phyloP scores from a whole-genome alignment of 2,329 filamentous ascomycete genomes.

The Nemania sp. region DNA sequence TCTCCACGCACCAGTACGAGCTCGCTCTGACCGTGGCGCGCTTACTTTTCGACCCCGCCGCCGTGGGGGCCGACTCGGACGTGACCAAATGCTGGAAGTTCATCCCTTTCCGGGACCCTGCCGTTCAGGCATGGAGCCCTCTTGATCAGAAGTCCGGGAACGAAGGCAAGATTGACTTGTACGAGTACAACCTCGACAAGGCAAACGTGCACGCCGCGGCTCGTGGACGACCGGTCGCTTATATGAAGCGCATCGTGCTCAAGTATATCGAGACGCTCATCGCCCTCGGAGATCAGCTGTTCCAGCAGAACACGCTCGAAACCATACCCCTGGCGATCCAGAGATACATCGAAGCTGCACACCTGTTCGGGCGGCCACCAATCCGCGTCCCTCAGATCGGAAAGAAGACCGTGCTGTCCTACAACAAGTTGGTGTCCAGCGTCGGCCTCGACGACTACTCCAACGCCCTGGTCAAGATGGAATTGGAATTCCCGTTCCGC shows the following conservation, averaged over 20 bases:
- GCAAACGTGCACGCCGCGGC: conserved; percentile 8
- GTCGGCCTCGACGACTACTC: not conserved
- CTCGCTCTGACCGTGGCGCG: conserved; percentile 4
- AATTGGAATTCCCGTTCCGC: conserved; percentile 11
- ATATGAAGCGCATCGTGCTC: conserved; percentile 12
- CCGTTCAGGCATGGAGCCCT: not conserved
- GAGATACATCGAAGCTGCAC: conserved; percentile 12
- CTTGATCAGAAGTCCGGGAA: not conserved
- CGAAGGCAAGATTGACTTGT: not conserved
- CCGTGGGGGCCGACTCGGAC: not conserved
- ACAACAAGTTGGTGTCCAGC: not conserved
- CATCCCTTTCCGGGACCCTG: not conserved
- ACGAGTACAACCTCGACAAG: not conserved
- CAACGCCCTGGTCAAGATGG: conserved; percentile 2
- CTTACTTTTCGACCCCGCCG: conserved; percentile 7
- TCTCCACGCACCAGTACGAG: conserved; percentile 4
- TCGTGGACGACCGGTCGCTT: conserved; percentile 2
- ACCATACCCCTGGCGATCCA: conserved; percentile 6
- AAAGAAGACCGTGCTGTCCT: not conserved
- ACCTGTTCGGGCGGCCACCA: conserved; percentile 5
- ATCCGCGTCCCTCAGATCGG: not conserved
- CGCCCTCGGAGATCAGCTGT: conserved; percentile 4
- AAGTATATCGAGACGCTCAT: conserved; percentile 16
- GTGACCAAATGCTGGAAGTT: conserved; percentile 9
- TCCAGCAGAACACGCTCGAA: conserved; percentile 9